Evolutionary conservation across 306 rosid genomes (phyloP).

Genomic region (Clitoria ternatea): DNA sequence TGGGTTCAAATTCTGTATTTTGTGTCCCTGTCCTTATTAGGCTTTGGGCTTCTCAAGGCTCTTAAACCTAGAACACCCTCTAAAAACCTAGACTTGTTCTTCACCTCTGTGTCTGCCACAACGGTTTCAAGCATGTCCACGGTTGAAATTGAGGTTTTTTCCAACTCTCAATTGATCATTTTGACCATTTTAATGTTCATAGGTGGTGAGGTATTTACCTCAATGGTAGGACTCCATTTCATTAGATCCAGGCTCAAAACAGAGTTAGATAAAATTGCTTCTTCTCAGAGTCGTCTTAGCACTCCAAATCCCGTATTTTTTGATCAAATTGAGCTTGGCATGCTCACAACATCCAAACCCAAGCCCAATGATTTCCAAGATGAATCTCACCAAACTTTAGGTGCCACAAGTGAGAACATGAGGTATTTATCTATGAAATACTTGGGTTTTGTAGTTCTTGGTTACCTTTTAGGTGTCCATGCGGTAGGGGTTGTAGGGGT

Average conservation of each 20-base stretch:
- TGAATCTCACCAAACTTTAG: no score
- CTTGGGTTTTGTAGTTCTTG: slow-evolving; percentile 40
- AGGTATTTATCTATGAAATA: slow-evolving; percentile 22
- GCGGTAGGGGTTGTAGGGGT: slow-evolving; percentile 32
- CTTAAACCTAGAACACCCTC: slow-evolving; percentile 8
- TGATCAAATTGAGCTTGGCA: slow-evolving; percentile 11
- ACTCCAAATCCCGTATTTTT: not conserved
- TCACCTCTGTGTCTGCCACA: slow-evolving; percentile 54
- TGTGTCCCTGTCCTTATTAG: slow-evolving; percentile 34
- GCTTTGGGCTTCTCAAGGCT: slow-evolving; percentile 34
- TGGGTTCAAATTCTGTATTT: slow-evolving; percentile 45
- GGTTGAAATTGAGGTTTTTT: slow-evolving; percentile 57
- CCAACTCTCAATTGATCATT: slow-evolving; percentile 42
- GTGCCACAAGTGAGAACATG: not conserved
- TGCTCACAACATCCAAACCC: no score
- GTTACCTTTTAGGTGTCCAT: slow-evolving; percentile 33
- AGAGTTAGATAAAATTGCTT: slow-evolving; percentile 3
- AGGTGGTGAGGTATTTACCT: slow-evolving; percentile 61
- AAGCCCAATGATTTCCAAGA: no score
- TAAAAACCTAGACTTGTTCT: slow-evolving; percentile 44
- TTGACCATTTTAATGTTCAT: slow-evolving; percentile 49
- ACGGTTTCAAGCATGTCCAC: slow-evolving; percentile 72
- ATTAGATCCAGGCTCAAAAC: slow-evolving; percentile 34
- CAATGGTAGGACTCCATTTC: slow-evolving; percentile 46
- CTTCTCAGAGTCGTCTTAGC: slow-evolving; percentile 1